Conservation (phyloP, 148 eudicot species). For the Rhododendron mucronatum region DNA sequence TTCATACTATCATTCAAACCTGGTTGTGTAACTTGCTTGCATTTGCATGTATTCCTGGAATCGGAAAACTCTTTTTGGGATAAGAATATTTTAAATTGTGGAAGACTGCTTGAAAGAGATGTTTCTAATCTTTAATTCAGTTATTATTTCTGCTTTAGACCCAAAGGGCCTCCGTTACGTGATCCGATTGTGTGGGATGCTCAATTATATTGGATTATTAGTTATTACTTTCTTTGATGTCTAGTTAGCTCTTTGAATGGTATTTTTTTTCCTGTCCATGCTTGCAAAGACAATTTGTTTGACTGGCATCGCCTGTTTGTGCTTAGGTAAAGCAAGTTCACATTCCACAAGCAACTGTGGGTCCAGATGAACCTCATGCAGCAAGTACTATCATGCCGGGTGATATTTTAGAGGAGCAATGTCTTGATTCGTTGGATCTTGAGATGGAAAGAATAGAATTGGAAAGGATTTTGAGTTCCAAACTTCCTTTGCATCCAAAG, state of each 20-base stretch:
- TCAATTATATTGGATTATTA: too few species aligned
- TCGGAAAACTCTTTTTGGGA: background rate
- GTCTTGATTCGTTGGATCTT: conserved; percentile 46
- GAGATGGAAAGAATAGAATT: too few species aligned
- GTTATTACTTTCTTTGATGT: too few species aligned
- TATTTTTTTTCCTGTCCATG: background rate
- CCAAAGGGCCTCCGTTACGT: background rate
- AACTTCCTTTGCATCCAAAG: conserved; percentile 92
- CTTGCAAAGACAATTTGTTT: conserved; percentile 6
- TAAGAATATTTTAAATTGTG: background rate
- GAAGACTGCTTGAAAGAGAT: background rate
- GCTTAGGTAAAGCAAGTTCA: conserved; percentile 45
- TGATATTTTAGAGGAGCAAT: conserved; percentile 57
- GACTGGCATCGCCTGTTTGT: conserved; percentile 12
- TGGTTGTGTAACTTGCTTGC: background rate
- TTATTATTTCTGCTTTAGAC: background rate
- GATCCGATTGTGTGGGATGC: background rate
- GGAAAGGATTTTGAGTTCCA: conserved; percentile 49
- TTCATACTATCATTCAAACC: background rate
- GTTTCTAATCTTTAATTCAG: background rate
- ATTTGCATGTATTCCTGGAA: background rate
- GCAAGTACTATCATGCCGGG: conserved; percentile 77
- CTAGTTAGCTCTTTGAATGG: background rate
- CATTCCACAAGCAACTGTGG: conserved; percentile 64
- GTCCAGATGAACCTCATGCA: conserved; percentile 99